Evolutionary conservation across 2,329 filamentous ascomycete genomes (phyloP), one percentile per base, ranked within the genome.

Genomic region (Fonsecaea pedrosoi): DNA sequence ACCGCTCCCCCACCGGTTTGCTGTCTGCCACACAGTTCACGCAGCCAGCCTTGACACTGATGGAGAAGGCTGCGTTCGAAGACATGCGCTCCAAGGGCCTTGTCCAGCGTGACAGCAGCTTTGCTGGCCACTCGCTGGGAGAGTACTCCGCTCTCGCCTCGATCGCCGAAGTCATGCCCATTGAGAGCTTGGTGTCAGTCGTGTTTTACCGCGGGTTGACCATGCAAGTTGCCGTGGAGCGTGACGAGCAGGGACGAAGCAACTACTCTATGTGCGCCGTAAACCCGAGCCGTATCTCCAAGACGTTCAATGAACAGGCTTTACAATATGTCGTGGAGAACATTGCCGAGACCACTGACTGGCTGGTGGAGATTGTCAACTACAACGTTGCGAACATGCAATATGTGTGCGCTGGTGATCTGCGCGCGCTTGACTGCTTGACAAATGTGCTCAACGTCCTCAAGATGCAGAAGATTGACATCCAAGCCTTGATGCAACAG

Each of bases 211-310:
- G 95, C 80, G 95, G 95, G 76, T 84, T 99, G 76, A 99, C 95
- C 25, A 99, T 99, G 95, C 95, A 99, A 82, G 95, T 99, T 56
- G 95, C 95, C 30, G 95, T 99, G 71, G 95, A 98, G 84, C 93
- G 95, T 78, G 95, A 99, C 78, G 94, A 90, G 66, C 84, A 88
- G 71, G 95, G 95, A 42, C 91, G 95, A 64, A 97, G 94, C 73
- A 98, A 98, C 85, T 99, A 99, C 85, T 94, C 92, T 69, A 99
- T 99, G 95, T 97, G 94, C 79, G 95, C 95, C 65, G 94, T 99
- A 81, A 99, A 99, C 84, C 95, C 95, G 40, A 97, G 93, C 84
- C 90, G 95, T 71, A 97, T 99, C 79, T 96, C 92, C 76, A 97
- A 96, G 87, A 97, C 93, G 0, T 99, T 99, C 86, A 97, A 96